Conservation (phyloP, 1,284 basidiomycete genomes). For the Fomitiporia mediterranea region DNA sequence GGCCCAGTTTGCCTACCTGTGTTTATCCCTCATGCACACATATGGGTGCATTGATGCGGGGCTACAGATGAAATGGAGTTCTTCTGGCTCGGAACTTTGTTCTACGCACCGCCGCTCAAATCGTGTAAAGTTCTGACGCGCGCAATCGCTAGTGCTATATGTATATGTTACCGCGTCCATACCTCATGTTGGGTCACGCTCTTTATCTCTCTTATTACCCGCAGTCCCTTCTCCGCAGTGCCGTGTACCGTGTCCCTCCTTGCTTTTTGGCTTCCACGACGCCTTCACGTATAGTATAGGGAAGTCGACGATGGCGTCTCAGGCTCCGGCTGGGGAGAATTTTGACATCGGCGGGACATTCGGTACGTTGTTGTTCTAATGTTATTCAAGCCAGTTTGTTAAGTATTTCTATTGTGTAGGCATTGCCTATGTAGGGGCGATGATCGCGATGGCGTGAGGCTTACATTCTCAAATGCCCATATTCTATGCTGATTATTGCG, state of each 20-base stretch:
- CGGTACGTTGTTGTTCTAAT: background rate
- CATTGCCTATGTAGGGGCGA: conserved; percentile 14
- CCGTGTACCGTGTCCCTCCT: too few species aligned
- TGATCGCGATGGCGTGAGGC: conserved; percentile 17
- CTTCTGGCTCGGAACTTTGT: too few species aligned
- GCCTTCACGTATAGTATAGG: too few species aligned
- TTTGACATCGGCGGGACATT: conserved; percentile 2
- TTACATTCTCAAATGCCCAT: background rate
- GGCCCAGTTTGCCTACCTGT: too few species aligned
- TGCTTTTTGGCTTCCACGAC: background rate
- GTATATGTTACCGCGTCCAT: too few species aligned
- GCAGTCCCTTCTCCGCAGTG: background rate
- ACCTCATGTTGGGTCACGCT: too few species aligned
- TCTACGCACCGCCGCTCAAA: too few species aligned
- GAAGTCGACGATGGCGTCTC: background rate
- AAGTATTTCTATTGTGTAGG: conserved; percentile 1
- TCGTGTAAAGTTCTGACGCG: too few species aligned
- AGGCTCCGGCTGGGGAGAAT: background rate
- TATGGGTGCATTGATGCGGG: too few species aligned
- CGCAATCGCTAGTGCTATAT: background rate
- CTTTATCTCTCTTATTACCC: too few species aligned
- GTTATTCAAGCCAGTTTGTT: background rate
- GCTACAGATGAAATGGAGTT: too few species aligned
- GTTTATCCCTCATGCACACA: too few species aligned
- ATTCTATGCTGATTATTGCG: background rate